Conservation (phyloP, 805 yeast genomes). For the Schizosaccharomyces japonicus region DNA sequence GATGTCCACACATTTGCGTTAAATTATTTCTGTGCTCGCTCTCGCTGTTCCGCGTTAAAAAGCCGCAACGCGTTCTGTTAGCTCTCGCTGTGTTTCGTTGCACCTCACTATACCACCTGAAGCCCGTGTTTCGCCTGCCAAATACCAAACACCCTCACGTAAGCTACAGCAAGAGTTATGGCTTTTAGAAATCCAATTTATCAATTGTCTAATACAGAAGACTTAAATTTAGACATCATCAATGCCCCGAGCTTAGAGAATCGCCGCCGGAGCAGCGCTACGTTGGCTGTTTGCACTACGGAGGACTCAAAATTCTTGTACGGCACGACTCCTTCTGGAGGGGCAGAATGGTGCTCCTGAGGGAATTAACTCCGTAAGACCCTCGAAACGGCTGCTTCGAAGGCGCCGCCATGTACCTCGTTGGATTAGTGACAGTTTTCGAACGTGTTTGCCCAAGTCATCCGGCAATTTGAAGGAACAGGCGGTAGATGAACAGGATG, state of each 20-base stretch:
- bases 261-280: neutral
- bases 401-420: conserved; percentile 4
- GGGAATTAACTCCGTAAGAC: neutral
- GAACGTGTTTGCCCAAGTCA: conserved; percentile 3
- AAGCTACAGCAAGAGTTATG: neutral
- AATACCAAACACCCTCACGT: too few relatives aligned
- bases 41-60: too few relatives aligned
- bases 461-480: conserved; percentile 4
- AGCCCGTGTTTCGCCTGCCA: too few relatives aligned
- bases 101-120: too few relatives aligned
- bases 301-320: neutral
- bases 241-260: neutral
- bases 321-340: conserved; percentile 1
- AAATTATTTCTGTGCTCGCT: too few relatives aligned
- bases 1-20: too few relatives aligned
- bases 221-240: neutral
- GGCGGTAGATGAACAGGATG: conserved; percentile 3
- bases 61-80: too few relatives aligned
- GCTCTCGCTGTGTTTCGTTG: too few relatives aligned
- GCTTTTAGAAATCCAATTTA: conserved; percentile 2
- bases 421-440: conserved; percentile 5
- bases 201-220: conserved; percentile 3
- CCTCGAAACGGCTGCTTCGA: neutral
- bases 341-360: conserved; percentile 4
- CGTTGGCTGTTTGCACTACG: neutral